Conservation (phyloP, 441 rosid species). For the Pelargonium cotyledonis region DNA sequence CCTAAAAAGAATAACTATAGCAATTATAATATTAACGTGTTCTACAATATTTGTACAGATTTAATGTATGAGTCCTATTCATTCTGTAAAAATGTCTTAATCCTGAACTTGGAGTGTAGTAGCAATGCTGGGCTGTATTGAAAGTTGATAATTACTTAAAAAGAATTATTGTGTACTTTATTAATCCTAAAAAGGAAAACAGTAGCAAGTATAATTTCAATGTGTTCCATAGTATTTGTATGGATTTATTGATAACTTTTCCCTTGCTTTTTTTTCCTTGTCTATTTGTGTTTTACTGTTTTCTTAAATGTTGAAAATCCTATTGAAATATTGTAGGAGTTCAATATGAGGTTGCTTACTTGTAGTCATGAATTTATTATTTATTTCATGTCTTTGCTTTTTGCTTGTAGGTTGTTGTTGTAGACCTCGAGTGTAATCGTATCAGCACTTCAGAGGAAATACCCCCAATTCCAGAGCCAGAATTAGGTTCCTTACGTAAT, state of each 20-base stretch:
- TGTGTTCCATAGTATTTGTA: not conserved
- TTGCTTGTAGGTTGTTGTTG: conserved; percentile 78
- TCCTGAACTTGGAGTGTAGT: not conserved
- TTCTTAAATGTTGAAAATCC: conserved; percentile 1
- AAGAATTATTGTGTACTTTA: not conserved
- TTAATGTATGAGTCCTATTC: not conserved
- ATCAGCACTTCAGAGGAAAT: conserved; percentile 89
- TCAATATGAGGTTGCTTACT: not conserved
- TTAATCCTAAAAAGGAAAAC: not conserved
- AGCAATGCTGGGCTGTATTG: not conserved
- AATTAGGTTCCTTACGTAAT: conserved; percentile 64
- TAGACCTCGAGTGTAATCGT: conserved; percentile 87
- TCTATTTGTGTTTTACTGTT: not conserved
- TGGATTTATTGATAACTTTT: not conserved
- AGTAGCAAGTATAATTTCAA: not conserved
- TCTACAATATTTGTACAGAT: not conserved
- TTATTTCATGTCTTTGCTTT: conserved; percentile 9
- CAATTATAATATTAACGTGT: not conserved
- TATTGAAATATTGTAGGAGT: not conserved
- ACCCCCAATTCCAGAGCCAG: conserved; percentile 97
- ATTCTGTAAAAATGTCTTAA: not conserved
- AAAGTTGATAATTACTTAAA: not conserved
- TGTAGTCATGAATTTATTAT: not conserved
- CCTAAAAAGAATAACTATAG: not conserved
- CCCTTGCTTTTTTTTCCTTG: not conserved